Evolutionary conservation across 805 yeast genomes (phyloP).

Genomic region (Spathaspora girioi): DNA sequence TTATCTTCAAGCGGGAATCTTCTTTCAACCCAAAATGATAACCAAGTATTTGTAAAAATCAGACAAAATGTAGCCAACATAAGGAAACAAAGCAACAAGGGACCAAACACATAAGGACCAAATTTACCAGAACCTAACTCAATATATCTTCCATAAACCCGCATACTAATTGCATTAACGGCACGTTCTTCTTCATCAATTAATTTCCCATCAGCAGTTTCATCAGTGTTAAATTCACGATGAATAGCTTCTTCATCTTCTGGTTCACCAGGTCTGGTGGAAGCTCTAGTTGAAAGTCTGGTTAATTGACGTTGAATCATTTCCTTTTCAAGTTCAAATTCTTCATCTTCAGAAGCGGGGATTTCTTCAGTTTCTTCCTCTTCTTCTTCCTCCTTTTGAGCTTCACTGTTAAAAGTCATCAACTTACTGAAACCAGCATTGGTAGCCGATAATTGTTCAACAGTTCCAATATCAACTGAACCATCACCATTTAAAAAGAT

Average conservation of each 20-base stretch:
- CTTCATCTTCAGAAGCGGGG: slow-evolving; percentile 13
- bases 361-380: slow-evolving; percentile 5
- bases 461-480: slow-evolving; percentile 25
- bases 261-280: background rate
- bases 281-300: slow-evolving; percentile 3
- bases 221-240: slow-evolving; percentile 25
- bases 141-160: slow-evolving; percentile 50
- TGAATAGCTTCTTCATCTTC: slow-evolving; percentile 34
- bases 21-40: slow-evolving; percentile 73
- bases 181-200: slow-evolving; percentile 55
- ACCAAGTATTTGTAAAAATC: slow-evolving; percentile 69
- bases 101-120: slow-evolving; percentile 21
- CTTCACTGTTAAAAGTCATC: slow-evolving; percentile 21
- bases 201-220: slow-evolving; percentile 18
- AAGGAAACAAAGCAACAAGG: slow-evolving; percentile 16
- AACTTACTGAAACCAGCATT: slow-evolving; percentile 26
- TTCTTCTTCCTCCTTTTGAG: slow-evolving; percentile 15
- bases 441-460: slow-evolving; percentile 18
- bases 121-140: slow-evolving; percentile 52
- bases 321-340: slow-evolving; percentile 13
- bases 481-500: slow-evolving; percentile 31
- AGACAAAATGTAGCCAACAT: slow-evolving; percentile 46
- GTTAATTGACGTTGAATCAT: slow-evolving; percentile 14
- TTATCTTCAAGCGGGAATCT: slow-evolving; percentile 49
- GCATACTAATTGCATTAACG: slow-evolving; percentile 47